Conservation (phyloP, 345 rosid species). For the Fremontodendron californicum region DNA sequence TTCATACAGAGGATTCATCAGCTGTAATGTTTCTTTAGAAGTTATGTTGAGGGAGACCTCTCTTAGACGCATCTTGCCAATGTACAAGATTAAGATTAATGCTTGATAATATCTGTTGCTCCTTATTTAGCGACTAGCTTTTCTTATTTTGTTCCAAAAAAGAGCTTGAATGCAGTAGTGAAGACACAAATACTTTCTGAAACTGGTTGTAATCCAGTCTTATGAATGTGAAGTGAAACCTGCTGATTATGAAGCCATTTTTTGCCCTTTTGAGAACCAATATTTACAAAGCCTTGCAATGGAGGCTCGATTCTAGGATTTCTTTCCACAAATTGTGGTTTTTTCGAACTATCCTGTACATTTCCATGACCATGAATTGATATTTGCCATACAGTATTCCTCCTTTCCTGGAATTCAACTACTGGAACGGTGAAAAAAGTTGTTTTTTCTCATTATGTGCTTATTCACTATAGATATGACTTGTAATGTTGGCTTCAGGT, state of each 20-base stretch:
- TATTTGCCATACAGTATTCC: background rate
- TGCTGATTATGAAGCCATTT: background rate
- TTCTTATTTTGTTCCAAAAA: background rate
- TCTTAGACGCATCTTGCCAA: background rate
- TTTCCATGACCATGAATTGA: background rate
- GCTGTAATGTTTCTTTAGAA: background rate
- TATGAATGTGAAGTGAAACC: background rate
- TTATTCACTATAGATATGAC: background rate
- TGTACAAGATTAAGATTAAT: background rate
- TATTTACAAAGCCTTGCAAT: constrained; percentile 3
- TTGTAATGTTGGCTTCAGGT: constrained; percentile 30
- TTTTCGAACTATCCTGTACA: background rate
- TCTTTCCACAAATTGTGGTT: background rate
- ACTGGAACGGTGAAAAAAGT: background rate
- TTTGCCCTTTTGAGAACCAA: background rate
- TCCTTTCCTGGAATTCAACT: background rate
- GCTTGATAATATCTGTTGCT: background rate
- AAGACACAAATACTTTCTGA: background rate
- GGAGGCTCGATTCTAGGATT: background rate
- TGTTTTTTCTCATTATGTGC: background rate
- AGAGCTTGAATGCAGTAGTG: background rate
- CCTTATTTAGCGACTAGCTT: background rate
- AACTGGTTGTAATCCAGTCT: background rate
- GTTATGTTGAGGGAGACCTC: background rate
- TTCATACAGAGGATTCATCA: background rate